These are phyloP conservation scores for Symbiodinium natans DNA, from an alignment of 73 alveolate species.

Conservation along the genomic window DNA sequence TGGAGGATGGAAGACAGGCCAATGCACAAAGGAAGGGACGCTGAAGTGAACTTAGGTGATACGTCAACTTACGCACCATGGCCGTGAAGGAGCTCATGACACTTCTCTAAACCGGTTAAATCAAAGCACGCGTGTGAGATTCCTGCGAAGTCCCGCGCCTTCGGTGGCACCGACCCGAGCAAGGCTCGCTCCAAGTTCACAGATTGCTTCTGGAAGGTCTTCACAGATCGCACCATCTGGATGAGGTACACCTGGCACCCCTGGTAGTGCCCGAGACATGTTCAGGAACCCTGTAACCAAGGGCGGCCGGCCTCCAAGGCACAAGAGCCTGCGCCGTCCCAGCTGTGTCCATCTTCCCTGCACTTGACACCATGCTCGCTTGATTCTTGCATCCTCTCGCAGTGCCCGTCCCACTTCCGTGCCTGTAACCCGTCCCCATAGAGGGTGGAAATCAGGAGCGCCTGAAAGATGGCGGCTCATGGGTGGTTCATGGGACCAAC, in stretches of 20 bases:
- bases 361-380: neutral
- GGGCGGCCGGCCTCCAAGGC: constrained; percentile 45
- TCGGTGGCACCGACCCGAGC: constrained; percentile 29
- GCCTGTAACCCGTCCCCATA: constrained; percentile 24
- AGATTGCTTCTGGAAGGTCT: constrained; percentile 29
- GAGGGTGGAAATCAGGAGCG: neutral
- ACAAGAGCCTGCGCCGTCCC: constrained; percentile 30
- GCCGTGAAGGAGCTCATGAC: too few species aligned
- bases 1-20: too few species aligned
- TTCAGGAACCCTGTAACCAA: neutral
- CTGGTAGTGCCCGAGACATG: too few species aligned
- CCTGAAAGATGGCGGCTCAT: neutral
- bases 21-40: too few species aligned
- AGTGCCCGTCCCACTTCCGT: neutral
- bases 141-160: too few species aligned
- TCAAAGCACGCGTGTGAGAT: too few species aligned
- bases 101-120: too few species aligned
- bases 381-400: neutral
- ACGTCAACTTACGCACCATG: too few species aligned
- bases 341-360: constrained; percentile 51
- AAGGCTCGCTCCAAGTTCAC: neutral
- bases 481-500: neutral
- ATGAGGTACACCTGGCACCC: constrained; percentile 80
- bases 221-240: constrained; percentile 94
- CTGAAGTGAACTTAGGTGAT: too few species aligned